Conservation (phyloP, 2,329 filamentous ascomycete species). For the Clonostachys rhizophaga region DNA sequence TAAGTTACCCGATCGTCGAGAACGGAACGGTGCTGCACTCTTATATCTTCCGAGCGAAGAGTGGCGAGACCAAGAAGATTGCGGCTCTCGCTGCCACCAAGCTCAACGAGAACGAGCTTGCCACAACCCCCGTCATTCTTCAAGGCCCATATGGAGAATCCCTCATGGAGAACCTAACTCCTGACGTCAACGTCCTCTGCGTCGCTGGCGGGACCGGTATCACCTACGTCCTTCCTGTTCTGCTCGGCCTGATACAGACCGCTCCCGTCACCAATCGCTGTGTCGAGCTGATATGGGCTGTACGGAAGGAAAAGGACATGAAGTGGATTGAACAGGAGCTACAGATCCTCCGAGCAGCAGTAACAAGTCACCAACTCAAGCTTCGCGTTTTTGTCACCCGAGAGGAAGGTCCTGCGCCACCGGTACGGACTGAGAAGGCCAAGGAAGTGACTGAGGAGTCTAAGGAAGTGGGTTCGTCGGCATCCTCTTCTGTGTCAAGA, state of each 20-base stretch:
- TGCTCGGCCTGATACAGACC: slow-evolving; percentile 21
- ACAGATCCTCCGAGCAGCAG: slow-evolving; percentile 31
- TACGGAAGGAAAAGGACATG: slow-evolving; percentile 48
- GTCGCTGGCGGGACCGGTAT: slow-evolving; percentile 34
- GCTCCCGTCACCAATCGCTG: slow-evolving; percentile 41
- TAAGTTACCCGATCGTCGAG: slow-evolving; percentile 42
- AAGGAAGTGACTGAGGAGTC: slow-evolving; percentile 8
- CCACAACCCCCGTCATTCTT: slow-evolving; percentile 51
- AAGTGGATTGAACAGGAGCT: slow-evolving; percentile 57
- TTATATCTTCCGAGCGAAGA: slow-evolving; percentile 53
- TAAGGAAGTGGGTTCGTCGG: neutral
- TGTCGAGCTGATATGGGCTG: slow-evolving; percentile 61
- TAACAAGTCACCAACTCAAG: slow-evolving; percentile 33
- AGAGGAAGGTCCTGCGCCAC: slow-evolving; percentile 21
- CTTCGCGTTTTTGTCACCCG: slow-evolving; percentile 58
- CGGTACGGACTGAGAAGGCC: slow-evolving; percentile 5
- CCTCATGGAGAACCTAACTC: slow-evolving; percentile 32
- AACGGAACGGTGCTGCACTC: slow-evolving; percentile 40
- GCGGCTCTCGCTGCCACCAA: slow-evolving; percentile 36
- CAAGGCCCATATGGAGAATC: slow-evolving; percentile 59
- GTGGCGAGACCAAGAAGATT: slow-evolving; percentile 54
- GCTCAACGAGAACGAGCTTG: slow-evolving; percentile 10
- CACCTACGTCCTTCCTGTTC: slow-evolving; percentile 29
- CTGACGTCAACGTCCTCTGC: slow-evolving; percentile 31
- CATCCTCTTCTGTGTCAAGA: neutral